These are phyloP conservation scores for Metarhizium brunneum DNA, from an alignment of 2,329 filamentous ascomycete species.

Conservation along the genomic window DNA sequence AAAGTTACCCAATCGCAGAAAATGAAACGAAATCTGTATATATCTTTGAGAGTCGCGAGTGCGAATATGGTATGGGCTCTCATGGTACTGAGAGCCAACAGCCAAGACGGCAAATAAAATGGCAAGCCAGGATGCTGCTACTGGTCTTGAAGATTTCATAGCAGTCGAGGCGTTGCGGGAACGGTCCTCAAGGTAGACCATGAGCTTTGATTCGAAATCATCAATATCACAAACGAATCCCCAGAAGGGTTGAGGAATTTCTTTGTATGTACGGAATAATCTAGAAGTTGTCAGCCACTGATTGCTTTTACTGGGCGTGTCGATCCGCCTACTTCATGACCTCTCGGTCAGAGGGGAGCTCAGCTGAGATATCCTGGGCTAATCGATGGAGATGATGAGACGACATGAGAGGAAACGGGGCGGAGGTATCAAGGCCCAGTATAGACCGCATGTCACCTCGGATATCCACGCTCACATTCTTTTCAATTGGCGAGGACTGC, in stretches of 20 bases:
- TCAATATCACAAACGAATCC: constrained; percentile 58
- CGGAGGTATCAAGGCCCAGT: constrained; percentile 55
- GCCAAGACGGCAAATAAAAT: constrained; percentile 57
- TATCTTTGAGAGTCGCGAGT: constrained; percentile 52
- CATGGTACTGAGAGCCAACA: constrained; percentile 57
- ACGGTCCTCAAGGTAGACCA: constrained; percentile 56
- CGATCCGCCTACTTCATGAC: constrained; percentile 51
- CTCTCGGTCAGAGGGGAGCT: constrained; percentile 55
- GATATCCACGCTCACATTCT: constrained; percentile 45
- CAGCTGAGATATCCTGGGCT: constrained; percentile 50
- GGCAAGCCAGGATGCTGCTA: constrained; percentile 57
- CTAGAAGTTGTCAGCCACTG: constrained; percentile 23
- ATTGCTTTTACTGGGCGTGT: background rate
- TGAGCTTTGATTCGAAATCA: constrained; percentile 54
- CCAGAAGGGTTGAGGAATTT: constrained; percentile 60
- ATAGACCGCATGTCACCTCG: constrained; percentile 58
- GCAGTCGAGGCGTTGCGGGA: constrained; percentile 43
- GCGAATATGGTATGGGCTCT: constrained; percentile 52
- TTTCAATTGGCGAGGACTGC: constrained; percentile 44
- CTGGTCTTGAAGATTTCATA: constrained; percentile 36
- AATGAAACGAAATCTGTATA: constrained; percentile 56
- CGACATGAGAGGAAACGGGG: constrained; percentile 60
- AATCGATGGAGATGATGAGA: constrained; percentile 50
- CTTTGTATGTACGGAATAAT: constrained; percentile 56
- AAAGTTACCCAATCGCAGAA: constrained; percentile 54